phyloP scores from a whole-genome alignment of 23 red algal species.

The Cyanidium caldarium region DNA sequence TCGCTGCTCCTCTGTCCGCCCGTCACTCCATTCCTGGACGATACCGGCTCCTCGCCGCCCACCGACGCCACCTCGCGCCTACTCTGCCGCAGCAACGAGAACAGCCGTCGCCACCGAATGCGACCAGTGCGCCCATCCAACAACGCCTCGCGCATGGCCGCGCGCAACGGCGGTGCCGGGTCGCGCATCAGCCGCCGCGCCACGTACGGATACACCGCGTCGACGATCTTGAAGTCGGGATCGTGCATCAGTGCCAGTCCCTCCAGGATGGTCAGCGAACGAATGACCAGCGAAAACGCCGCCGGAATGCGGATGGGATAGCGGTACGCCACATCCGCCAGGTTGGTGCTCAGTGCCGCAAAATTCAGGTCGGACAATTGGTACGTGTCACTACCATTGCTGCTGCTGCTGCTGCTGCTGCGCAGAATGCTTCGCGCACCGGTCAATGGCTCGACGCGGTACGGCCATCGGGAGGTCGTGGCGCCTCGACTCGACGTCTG shows the following conservation, averaged over 20 bases:
- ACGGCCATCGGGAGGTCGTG: no score
- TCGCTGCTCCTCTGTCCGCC: neutral
- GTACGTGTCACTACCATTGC: no score
- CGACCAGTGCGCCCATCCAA: constrained; percentile 42
- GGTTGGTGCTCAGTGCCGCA: constrained; percentile 41
- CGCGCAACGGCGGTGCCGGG: constrained; percentile 33
- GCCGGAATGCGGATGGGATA: constrained; percentile 84
- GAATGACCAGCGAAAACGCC: constrained; percentile 64
- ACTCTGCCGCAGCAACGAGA: constrained; percentile 25
- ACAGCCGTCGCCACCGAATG: constrained; percentile 80
- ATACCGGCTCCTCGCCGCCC: constrained; percentile 12
- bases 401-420: constrained; percentile 26
- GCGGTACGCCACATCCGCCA: constrained; percentile 41
- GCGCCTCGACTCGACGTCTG: neutral
- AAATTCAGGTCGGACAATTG: constrained; percentile 56
- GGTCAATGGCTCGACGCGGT: no score
- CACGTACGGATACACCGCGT: constrained; percentile 78
- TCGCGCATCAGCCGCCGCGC: constrained; percentile 51
- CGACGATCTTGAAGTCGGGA: constrained; percentile 80
- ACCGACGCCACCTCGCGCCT: neutral
- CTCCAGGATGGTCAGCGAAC: constrained; percentile 90
- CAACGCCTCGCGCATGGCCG: constrained; percentile 43
- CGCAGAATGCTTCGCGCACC: no score
- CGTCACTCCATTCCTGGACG: neutral
- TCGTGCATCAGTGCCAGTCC: constrained; percentile 64